A percentile compares a stretch with the other conserved stretches of the same genome.
These are phyloP conservation scores for Neospermospora avenae DNA, from an alignment of 2,329 filamentous ascomycete species.

Conservation along the genomic window DNA sequence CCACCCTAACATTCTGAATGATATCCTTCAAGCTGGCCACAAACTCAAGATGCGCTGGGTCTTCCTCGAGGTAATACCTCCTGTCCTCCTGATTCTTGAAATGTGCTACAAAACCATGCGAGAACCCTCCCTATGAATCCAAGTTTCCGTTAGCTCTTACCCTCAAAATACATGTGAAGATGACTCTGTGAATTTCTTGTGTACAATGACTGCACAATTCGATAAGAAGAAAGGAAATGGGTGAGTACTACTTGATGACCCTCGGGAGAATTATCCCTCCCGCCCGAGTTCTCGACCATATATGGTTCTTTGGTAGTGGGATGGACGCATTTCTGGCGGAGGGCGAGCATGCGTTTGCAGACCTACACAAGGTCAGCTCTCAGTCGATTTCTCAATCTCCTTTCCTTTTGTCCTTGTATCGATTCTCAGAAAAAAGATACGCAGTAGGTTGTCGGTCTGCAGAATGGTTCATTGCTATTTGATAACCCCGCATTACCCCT, in stretches of 20 bases:
- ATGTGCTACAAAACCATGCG: conserved; percentile 67
- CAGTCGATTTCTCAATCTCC: background rate
- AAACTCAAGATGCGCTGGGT: conserved; percentile 62
- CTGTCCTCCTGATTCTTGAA: conserved; percentile 63
- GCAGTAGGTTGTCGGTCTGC: no score
- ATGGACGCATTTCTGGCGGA: conserved; percentile 58
- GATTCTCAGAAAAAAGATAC: no score
- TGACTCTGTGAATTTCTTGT: no score
- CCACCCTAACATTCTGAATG: conserved; percentile 51
- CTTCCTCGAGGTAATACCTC: conserved; percentile 64
- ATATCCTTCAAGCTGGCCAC: conserved; percentile 47
- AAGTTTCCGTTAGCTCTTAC: no score
- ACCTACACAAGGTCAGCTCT: conserved; percentile 39
- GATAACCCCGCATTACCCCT: conserved; percentile 15
- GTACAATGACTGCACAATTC: no score
- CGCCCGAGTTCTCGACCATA: conserved; percentile 55
- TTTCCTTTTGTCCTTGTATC: background rate
- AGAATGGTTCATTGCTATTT: no score
- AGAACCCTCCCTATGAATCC: conserved; percentile 53
- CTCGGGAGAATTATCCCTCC: conserved; percentile 60
- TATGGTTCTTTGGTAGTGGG: conserved; percentile 57
- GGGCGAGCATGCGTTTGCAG: conserved; percentile 52
- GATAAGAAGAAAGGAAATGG: conserved; percentile 1
- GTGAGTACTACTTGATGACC: conserved; percentile 50
- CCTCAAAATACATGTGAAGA: no score